Percentiles rank a stretch among this genome's conserved stretches.
phyloP scores from a whole-genome alignment of 2,329 filamentous ascomycete species.

The Cylindrodendrum hubeiense region DNA sequence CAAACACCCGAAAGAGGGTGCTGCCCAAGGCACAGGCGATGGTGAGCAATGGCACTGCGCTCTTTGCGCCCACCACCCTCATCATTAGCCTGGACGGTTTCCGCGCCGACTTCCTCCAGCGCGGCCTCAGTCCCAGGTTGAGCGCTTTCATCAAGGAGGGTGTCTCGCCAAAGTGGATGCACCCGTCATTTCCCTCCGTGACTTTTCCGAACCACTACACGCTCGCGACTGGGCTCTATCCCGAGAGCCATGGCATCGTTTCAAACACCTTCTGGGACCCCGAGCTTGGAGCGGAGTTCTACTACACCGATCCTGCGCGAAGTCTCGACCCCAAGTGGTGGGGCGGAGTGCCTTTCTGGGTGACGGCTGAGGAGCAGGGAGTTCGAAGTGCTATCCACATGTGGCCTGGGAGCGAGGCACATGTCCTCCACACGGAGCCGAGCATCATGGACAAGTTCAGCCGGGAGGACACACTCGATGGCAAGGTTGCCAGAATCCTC shows the following conservation, averaged over 20 bases:
- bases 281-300: conserved; percentile 81
- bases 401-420: conserved; percentile 97
- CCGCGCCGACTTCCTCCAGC: conserved; percentile 90
- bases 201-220: conserved; percentile 99
- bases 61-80: conserved; percentile 92
- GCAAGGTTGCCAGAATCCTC: conserved; percentile 84
- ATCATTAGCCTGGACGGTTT: conserved; percentile 96
- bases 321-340: conserved; percentile 94
- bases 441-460: conserved; percentile 89
- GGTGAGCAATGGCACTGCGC: conserved; percentile 84
- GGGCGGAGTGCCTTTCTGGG: conserved; percentile 94
- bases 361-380: conserved; percentile 86
- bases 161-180: conserved; percentile 92
- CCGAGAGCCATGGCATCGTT: conserved; percentile 92
- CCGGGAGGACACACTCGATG: conserved; percentile 76
- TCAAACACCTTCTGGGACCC: conserved; percentile 97
- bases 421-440: conserved; percentile 80
- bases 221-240: conserved; percentile 90
- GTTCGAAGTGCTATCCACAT: conserved; percentile 90
- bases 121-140: conserved; percentile 85
- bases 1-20: conserved; percentile 56
- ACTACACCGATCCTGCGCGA: conserved; percentile 81
- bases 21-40: conserved; percentile 46
- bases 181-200: conserved; percentile 93
- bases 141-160: conserved; percentile 84